Conservation (phyloP, 2,329 filamentous ascomycete species). For the Alternaria gansuensis region DNA sequence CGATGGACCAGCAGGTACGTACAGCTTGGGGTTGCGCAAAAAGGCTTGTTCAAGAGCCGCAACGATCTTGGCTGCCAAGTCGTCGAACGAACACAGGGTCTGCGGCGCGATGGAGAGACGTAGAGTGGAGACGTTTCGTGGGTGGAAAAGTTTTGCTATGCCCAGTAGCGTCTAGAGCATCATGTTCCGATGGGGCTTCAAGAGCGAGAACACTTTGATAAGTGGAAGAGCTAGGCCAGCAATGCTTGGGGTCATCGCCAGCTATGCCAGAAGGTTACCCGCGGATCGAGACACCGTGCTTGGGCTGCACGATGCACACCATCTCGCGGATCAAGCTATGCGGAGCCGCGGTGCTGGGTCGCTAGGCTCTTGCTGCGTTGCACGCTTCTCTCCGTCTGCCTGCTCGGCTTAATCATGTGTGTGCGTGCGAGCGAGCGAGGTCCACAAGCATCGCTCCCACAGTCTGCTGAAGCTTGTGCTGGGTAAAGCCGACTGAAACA, state of each 20-base stretch:
- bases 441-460: neutral
- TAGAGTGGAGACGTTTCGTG: neutral
- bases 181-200: neutral
- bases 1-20: slow-evolving; percentile 33
- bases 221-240: neutral
- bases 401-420: neutral
- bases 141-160: neutral
- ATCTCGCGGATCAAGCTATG: neutral
- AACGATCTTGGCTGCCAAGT: slow-evolving; percentile 42
- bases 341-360: slow-evolving; percentile 2
- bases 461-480: neutral
- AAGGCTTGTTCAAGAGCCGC: slow-evolving; percentile 38
- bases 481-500: neutral
- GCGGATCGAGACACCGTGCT: slow-evolving; percentile 16
- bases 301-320: slow-evolving; percentile 3
- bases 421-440: neutral
- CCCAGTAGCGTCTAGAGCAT: neutral
- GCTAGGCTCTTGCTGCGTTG: slow-evolving; percentile 5
- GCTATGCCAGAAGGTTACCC: slow-evolving; percentile 18
- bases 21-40: slow-evolving; percentile 38
- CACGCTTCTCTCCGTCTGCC: neutral
- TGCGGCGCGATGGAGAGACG: slow-evolving; percentile 8
- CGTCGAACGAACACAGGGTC: slow-evolving; percentile 30
- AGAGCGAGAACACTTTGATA: neutral
- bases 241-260: slow-evolving; percentile 9